Percentiles rank a stretch among this genome's conserved stretches.
phyloP scores from a whole-genome alignment of 1,284 basidiomycete genomes.

The Farysia itapuensis region DNA sequence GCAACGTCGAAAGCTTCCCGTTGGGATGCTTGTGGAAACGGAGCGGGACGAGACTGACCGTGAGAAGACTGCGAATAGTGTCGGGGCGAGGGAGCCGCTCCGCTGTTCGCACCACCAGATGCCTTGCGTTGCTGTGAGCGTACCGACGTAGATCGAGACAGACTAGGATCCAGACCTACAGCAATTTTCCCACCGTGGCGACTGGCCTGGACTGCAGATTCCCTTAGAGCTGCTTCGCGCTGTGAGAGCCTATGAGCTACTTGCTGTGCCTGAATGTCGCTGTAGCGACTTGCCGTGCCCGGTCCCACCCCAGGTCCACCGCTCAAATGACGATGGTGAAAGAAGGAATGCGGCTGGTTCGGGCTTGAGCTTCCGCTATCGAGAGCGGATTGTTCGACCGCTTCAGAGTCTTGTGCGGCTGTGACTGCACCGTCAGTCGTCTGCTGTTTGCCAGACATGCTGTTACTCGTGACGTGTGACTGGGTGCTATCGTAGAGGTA shows the following conservation, averaged over 20 bases:
- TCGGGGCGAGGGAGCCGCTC: conserved; percentile 26
- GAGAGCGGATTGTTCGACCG: conserved; percentile 11
- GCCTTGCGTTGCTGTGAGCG: conserved; percentile 9
- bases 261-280: conserved; percentile 26
- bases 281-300: conserved; percentile 33
- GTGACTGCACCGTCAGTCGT: too few species aligned
- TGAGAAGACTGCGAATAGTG: conserved; percentile 30
- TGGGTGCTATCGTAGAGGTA: too few species aligned
- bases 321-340: conserved; percentile 69
- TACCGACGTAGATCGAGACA: conserved; percentile 23
- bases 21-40: conserved; percentile 39
- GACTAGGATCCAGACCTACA: conserved; percentile 1
- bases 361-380: conserved; percentile 20
- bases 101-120: conserved; percentile 12
- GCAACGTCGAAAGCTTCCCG: conserved; percentile 46
- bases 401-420: not conserved
- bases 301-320: conserved; percentile 35
- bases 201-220: not conserved
- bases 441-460: too few species aligned
- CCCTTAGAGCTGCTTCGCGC: conserved; percentile 2
- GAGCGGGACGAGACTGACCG: conserved; percentile 36
- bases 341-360: conserved; percentile 61
- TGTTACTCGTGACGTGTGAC: too few species aligned
- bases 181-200: not conserved
- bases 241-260: conserved; percentile 2